Base-by-base conservation (phyloP, 352 stramenopile species). In the Globisporangium uncinulatum region DNA sequence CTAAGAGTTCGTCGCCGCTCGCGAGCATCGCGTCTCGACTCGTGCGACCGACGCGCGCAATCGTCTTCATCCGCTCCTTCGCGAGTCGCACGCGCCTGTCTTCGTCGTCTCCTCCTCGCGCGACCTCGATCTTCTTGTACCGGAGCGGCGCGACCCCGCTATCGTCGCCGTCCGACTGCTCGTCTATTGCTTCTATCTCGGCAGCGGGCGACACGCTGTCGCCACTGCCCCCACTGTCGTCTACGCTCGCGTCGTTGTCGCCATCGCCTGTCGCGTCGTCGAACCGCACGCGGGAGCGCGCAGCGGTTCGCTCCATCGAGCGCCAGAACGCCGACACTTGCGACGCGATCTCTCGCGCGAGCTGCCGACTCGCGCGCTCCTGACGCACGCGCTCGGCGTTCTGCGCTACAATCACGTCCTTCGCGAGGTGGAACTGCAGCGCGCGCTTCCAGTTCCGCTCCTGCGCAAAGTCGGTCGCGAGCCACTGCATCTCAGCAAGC, bases 401-500 rank as follows among this genome's bases (percentile, higher is more conserved):
- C 58, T 79, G 69, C 7, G 79, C 79, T n/a, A 75, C 61, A 36
- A 87, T 74, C 13, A 85, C 76, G 54, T 91, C 74, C 29, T 69
- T 70, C 19, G 77, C 82, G 11, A 93, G 36, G 37, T 82, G 85
- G 19, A 65, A 74, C 54, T 89, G 82, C 45, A 83, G 55, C 34
- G 83, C 79, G 13, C 71, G 73, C 48, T 98, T 98, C 94, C 95
- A 99, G 66, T 98, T 98, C 6, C 95, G 78, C 68, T 99, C 96
- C 67, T 98, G 88, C 32, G 90, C 78, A 75, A 99, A 99, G 78
- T 99, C 97, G 5, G 83, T 90, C 24, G 95, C 89, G 79, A 99
- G 90, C 92, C 96, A 98, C 61, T 83, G 74, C 96, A 99, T 98
- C 71, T 99, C 96, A 37, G 98, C 85, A 8, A 99, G 66, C 6